Evolutionary conservation across 2,329 filamentous ascomycete species (phyloP).

Genomic region (Alternaria tenuissima): DNA sequence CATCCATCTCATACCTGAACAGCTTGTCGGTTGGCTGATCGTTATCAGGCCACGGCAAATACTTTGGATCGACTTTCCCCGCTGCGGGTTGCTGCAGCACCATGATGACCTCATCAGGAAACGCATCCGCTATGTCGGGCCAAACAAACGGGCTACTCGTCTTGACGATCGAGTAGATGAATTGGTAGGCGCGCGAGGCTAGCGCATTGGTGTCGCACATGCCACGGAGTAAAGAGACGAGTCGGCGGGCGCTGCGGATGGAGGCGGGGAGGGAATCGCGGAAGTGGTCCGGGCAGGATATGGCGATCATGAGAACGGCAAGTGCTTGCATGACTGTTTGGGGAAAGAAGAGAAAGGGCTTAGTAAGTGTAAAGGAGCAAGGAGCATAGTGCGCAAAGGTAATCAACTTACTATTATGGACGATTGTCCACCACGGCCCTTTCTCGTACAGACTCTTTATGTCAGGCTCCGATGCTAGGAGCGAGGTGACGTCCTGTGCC

Average conservation of each 20-base stretch:
- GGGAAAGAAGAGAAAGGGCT: too few species aligned
- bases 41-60: constrained; percentile 8
- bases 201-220: constrained; percentile 34
- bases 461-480: constrained; percentile 38
- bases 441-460: constrained; percentile 16
- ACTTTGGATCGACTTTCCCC: not conserved
- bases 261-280: not conserved
- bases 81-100: not conserved
- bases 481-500: constrained; percentile 36
- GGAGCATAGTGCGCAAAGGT: too few species aligned
- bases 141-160: constrained; percentile 10
- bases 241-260: not conserved
- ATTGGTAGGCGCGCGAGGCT: constrained; percentile 34
- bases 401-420: constrained; percentile 27
- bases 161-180: constrained; percentile 17
- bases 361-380: too few species aligned
- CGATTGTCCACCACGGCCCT: constrained; percentile 50
- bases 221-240: constrained; percentile 34
- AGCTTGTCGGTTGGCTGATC: constrained; percentile 1
- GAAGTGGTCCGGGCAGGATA: constrained; percentile 30
- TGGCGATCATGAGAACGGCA: constrained; percentile 46
- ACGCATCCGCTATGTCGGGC: constrained; percentile 5
- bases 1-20: constrained; percentile 9
- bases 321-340: constrained; percentile 45
- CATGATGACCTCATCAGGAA: constrained; percentile 6